A percentile compares a stretch with the other conserved stretches of the same genome.
Evolutionary conservation across 192 early-diverging fungal species (phyloP).

Genomic region (Podila horticola): DNA sequence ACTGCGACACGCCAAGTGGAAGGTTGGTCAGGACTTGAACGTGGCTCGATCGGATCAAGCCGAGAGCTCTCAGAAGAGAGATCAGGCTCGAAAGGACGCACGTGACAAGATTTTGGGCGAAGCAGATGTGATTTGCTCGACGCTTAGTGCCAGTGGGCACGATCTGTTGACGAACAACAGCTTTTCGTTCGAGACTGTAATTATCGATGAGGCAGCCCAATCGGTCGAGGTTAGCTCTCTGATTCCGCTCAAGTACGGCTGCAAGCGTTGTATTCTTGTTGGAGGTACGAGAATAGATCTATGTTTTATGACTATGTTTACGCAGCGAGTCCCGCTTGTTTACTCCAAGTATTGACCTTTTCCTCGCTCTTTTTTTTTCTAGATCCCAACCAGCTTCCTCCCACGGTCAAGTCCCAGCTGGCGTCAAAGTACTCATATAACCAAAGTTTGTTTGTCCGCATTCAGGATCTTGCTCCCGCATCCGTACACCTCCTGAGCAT

Average conservation of each 20-base stretch:
- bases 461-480: conserved; percentile 74
- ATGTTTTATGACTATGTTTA: neutral
- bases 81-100: conserved; percentile 60
- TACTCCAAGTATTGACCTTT: neutral
- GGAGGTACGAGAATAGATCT: conserved; percentile 66
- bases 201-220: conserved; percentile 98
- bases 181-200: conserved; percentile 83
- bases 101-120: conserved; percentile 75
- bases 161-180: conserved; percentile 75
- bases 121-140: conserved; percentile 88
- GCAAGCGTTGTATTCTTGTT: conserved; percentile 85
- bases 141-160: conserved; percentile 88
- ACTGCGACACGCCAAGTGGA: conserved; percentile 43
- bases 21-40: conserved; percentile 40
- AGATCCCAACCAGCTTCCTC: conserved; percentile 95
- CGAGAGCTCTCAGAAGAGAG: conserved; percentile 50
- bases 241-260: conserved; percentile 89
- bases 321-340: neutral
- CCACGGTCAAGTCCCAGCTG: conserved; percentile 83
- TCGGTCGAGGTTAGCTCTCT: conserved; percentile 86
- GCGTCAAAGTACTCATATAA: conserved; percentile 81
- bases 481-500: conserved; percentile 86
- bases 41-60: conserved; percentile 43
- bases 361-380: neutral
- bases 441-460: conserved; percentile 88